These are phyloP conservation scores for Solidago caesia DNA, from an alignment of 129 eudicot species.

Conservation along the genomic window DNA sequence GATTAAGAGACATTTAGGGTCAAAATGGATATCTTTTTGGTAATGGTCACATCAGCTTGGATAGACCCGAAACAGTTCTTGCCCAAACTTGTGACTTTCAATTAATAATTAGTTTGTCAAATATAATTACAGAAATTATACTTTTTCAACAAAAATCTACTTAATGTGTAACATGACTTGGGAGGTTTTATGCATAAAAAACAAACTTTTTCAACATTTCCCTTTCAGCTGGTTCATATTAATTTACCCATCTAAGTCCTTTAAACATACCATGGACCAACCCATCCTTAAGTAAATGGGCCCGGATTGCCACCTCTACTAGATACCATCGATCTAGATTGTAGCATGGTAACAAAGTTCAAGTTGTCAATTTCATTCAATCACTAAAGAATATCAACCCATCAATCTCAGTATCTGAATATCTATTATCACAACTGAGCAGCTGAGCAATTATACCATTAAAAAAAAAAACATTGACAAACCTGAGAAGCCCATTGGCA, in stretches of 20 bases:
- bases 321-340: background rate
- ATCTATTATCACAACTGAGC: conserved; percentile 9
- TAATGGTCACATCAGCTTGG: background rate
- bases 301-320: background rate
- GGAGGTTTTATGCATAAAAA: too few relatives aligned
- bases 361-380: background rate
- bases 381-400: background rate
- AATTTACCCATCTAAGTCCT: too few relatives aligned
- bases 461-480: conserved; percentile 23
- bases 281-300: background rate
- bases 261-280: background rate
- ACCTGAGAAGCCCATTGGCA: conserved; percentile 99
- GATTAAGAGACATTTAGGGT: background rate
- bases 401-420: too few relatives aligned
- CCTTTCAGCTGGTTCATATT: too few relatives aligned
- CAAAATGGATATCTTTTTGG: background rate
- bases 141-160: background rate
- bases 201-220: too few relatives aligned
- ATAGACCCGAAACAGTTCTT: background rate
- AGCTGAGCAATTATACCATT: conserved; percentile 5
- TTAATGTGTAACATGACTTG: background rate
- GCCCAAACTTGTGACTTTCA: background rate
- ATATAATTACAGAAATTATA: background rate
- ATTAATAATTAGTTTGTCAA: background rate
- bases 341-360: conserved; percentile 7